Base-by-base conservation (phyloP, 2,329 filamentous ascomycete species). In the Colletotrichum sp. region DNA sequence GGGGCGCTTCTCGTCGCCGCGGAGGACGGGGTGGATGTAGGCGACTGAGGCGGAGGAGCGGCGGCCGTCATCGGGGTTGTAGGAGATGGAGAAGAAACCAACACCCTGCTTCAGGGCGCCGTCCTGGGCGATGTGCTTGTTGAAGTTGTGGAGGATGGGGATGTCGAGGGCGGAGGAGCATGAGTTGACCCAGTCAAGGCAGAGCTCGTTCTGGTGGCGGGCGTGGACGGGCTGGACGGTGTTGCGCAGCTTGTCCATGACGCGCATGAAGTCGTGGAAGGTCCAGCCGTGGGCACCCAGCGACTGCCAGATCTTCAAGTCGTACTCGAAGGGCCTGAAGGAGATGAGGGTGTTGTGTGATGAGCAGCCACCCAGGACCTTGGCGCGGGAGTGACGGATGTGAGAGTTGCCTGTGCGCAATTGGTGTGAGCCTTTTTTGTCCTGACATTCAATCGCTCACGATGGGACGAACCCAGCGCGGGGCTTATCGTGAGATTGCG, bases 301-400 rank as follows among this genome's bases (percentile, higher is more conserved):
- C 36, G 90, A 91, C 81, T 96, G 93, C 96, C 96, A 98, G 80
- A 94, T 90, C 82, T 95, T 90, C 86, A 94, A 91, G 85, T 98
- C 96, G 84, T 97, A 96, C 84, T 96, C 92, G 82, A 98, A 97
- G 9, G 96, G 95, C 30, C 95, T 92, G 91, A 98, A 98, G 21
- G 94, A 97, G 84, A 98, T 98, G 80, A 98, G 89, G 24, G 96
- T 98, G 87, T 98, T 98, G 90, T 98, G 96, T 75, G 94, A 96
- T 59, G 95, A 97, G 89, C 96, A 98, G 79, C 96, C 96, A 79
- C 96, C 96, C 34, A 98, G 90, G 52, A 98, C 95, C 88, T 98
- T 98, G 78, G 96, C 96, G 77, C 96, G 93, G 16, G 96, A 97
- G 87, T 98, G 96, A 78, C 95, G 93, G 86, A 98, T 98, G 86